Evolutionary conservation across 176 grass and related monocot genomes (phyloP), one percentile per base, ranked within the genome.

Genomic region (Avena atlantica): DNA sequence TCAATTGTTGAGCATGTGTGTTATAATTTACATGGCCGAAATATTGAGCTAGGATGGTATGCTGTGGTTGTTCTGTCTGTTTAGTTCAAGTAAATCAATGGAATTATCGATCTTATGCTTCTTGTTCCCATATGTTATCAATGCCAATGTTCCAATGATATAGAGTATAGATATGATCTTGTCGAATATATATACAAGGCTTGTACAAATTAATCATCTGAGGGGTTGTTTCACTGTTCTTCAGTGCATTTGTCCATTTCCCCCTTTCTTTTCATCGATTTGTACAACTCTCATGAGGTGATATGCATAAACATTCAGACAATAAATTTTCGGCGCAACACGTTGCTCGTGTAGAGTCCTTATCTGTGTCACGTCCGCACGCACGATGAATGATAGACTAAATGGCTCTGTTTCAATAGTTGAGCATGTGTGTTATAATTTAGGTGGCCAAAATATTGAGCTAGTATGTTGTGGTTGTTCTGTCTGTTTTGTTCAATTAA

Each of bases 381-480:
- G 40, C 40, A 42, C 40, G 40, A 42, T 7, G 40, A 42, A 42
- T 42, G 40, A 42, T 34, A 34, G 31, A 34, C 2, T 34, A 34
- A 42, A 45, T 1, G 37, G 4, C 31, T 78, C 31, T 40, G 5
- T 2, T 55, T 50, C 19, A 5, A 21, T 4, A 67, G 10, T 63
- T 11, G 2, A 49, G 1, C 53, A 15, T 7, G 53, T 47, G 17
- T 70, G 27, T 69, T 71, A 19, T 20, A 45, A 19, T 56, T 29
- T 87, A 23, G 12, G 16, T 12, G 3, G 4, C 19, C n/a, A 20
- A 53, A 70, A 83, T 78, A 83, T 58, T 58, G 53, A 82, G 21
- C 6, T 15, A 11, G 48, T 69, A 57, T 14, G n/a, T 70, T 78
- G 10, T 16, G 31, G 15, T 58, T 70, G 29, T 20, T 11, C 3